Conservation (phyloP, 208 protist species). For the Herpetomonas samuelpessoai region DNA sequence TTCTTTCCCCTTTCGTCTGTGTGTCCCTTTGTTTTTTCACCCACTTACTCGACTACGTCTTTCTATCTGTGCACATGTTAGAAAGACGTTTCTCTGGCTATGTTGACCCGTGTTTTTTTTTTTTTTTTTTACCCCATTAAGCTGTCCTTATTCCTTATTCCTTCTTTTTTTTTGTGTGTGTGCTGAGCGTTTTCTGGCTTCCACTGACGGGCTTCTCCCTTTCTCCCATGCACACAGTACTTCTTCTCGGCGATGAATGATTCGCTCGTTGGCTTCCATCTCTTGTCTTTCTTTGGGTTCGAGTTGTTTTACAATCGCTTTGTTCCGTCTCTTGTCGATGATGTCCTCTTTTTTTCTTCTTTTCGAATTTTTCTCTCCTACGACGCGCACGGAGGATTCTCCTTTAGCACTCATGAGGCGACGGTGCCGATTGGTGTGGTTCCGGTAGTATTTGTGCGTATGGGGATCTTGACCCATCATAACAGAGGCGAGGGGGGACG, state of each 20-base stretch:
- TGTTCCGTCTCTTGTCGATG: background rate
- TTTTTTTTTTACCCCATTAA: background rate
- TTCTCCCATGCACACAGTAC: slow-evolving; percentile 6
- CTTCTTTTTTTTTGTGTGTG: slow-evolving; percentile 9
- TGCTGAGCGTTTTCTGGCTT: background rate
- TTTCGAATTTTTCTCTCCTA: slow-evolving; percentile 2
- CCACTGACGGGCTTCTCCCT: background rate
- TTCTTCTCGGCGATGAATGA: no score
- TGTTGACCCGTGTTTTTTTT: no score
- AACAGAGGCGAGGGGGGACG: no score
- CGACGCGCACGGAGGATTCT: background rate
- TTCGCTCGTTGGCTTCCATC: no score
- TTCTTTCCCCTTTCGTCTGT: no score
- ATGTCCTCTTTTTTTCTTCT: slow-evolving; percentile 6
- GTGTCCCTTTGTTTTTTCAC: slow-evolving; percentile 4
- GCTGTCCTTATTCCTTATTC: background rate
- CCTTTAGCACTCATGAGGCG: no score
- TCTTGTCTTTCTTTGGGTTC: no score
- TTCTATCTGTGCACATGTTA: no score
- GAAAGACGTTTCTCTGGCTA: no score
- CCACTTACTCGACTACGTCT: slow-evolving; percentile 1
- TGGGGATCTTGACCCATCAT: no score
- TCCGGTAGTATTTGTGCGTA: no score
- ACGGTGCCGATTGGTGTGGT: no score
- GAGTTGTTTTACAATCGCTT: background rate